Evolutionary conservation across 192 early-diverging fungal genomes (phyloP).

Genomic region (Rhizoclosmatium globosum): DNA sequence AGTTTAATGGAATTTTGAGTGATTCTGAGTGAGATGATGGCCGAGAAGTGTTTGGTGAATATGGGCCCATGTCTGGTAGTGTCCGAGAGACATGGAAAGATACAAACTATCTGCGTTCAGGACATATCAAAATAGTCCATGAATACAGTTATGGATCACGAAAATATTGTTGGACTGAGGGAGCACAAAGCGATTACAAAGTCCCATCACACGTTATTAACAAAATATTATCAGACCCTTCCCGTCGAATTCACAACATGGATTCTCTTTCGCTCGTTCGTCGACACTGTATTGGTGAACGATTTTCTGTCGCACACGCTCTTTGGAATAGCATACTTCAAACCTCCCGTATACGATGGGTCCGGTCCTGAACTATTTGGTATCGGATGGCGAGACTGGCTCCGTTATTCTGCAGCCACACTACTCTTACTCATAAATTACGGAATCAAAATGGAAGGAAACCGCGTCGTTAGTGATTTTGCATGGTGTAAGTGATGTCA

Average conservation of each 20-base stretch:
- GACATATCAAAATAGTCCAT: too few species aligned
- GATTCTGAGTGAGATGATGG: too few species aligned
- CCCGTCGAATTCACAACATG: constrained; percentile 97
- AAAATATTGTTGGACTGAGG: too few species aligned
- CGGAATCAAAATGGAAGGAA: constrained; percentile 96
- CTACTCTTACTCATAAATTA: constrained; percentile 89
- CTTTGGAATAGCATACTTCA: constrained; percentile 85
- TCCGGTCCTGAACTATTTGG: constrained; percentile 28
- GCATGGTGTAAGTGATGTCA: constrained; percentile 86
- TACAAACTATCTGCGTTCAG: too few species aligned
- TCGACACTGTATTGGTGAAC: constrained; percentile 92
- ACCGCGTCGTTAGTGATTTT: constrained; percentile 95
- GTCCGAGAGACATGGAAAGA: too few species aligned
- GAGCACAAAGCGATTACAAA: too few species aligned
- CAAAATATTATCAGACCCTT: constrained; percentile 40
- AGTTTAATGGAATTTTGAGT: not conserved
- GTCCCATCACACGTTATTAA: too few species aligned
- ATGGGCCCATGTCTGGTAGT: too few species aligned
- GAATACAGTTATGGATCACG: too few species aligned
- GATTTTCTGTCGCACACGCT: constrained; percentile 87
- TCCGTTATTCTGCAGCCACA: constrained; percentile 81
- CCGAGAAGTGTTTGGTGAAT: too few species aligned
- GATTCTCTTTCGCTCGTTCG: constrained; percentile 93
- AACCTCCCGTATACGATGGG: constrained; percentile 56
- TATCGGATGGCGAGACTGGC: constrained; percentile 52